phyloP scores from a whole-genome alignment of 805 yeast genomes.

The Schwanniomyces pseudopolymorphus region DNA sequence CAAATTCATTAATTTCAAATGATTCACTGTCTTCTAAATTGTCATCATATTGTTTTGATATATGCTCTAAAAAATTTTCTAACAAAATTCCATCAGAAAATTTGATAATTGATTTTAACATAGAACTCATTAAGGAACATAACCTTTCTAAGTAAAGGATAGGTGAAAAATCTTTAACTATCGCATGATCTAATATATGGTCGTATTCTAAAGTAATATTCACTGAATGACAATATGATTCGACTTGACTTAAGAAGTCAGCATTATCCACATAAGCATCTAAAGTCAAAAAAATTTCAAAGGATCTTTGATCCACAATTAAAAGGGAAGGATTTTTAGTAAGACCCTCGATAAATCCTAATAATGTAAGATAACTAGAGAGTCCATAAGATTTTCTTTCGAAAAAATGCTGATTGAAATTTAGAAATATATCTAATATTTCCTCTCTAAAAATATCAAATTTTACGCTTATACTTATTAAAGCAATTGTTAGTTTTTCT shows the following conservation, averaged over 20 bases:
- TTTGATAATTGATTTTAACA: conserved; percentile 29
- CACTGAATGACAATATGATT: conserved; percentile 24
- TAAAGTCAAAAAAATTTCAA: conserved; percentile 31
- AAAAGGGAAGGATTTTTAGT: conserved; percentile 26
- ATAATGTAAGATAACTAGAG: conserved; percentile 33
- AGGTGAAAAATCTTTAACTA: conserved; percentile 32
- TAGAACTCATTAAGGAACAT: conserved; percentile 35
- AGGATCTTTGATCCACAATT: conserved; percentile 17
- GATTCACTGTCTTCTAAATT: conserved; percentile 4
- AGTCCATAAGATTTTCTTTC: conserved; percentile 17
- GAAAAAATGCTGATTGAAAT: conserved; percentile 28
- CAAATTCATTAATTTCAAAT: conserved; percentile 21
- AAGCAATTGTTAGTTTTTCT: conserved; percentile 33
- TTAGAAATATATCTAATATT: conserved; percentile 25
- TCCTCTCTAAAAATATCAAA: conserved; percentile 20
- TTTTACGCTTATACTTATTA: conserved; percentile 27
- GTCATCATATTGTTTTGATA: conserved; percentile 19
- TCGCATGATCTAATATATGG: conserved; percentile 22
- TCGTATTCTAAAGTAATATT: conserved; percentile 14
- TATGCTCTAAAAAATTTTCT: conserved; percentile 26
- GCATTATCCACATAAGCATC: conserved; percentile 37
- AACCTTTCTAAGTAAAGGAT: conserved; percentile 33
- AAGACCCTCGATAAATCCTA: conserved; percentile 36
- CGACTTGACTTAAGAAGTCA: conserved; percentile 38
- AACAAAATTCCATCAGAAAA: conserved; percentile 23